Evolutionary conservation across 1,139 yeast species (phyloP).

Genomic region (Lodderomyces orthopsilosis): DNA sequence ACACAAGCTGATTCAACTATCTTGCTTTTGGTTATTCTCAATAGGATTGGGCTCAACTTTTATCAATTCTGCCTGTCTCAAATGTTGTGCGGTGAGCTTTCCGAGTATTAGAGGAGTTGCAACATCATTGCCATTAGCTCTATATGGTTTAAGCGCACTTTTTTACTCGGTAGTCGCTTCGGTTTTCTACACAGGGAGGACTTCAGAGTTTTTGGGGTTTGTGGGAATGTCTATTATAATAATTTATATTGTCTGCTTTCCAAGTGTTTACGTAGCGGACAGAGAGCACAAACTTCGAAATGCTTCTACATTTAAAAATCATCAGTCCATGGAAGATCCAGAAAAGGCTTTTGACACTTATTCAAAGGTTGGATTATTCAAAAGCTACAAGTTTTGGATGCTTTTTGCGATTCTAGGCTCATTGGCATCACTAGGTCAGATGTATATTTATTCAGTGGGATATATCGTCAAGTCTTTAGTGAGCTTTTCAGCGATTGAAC

Average conservation of each 20-base stretch:
- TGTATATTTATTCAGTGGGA: slow-evolving; percentile 63
- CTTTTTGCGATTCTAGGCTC: slow-evolving; percentile 46
- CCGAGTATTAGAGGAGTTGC: slow-evolving; percentile 60
- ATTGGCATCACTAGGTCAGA: slow-evolving; percentile 57
- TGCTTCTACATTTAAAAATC: slow-evolving; percentile 4
- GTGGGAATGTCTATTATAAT: slow-evolving; percentile 39
- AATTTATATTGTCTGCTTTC: slow-evolving; percentile 44
- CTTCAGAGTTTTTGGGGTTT: slow-evolving; percentile 48
- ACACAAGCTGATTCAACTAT: slow-evolving; percentile 29
- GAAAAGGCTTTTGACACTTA: neutral
- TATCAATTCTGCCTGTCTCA: slow-evolving; percentile 50
- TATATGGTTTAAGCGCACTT: slow-evolving; percentile 60
- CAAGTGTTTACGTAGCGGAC: slow-evolving; percentile 47
- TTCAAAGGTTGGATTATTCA: slow-evolving; percentile 19
- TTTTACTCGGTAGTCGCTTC: slow-evolving; percentile 51
- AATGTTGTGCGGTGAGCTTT: slow-evolving; percentile 56
- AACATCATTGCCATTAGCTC: slow-evolving; percentile 56
- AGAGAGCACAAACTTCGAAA: slow-evolving; percentile 23
- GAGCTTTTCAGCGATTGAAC: slow-evolving; percentile 16
- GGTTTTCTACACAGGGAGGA: slow-evolving; percentile 49
- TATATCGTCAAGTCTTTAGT: slow-evolving; percentile 55
- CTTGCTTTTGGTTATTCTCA: slow-evolving; percentile 37
- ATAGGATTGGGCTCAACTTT: slow-evolving; percentile 58
- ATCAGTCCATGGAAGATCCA: neutral
- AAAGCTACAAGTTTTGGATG: slow-evolving; percentile 46